Percentiles rank a stretch among this genome's conserved stretches.
Conservation (phyloP, 2,329 filamentous ascomycete genomes). For the Alternaria longipes region DNA sequence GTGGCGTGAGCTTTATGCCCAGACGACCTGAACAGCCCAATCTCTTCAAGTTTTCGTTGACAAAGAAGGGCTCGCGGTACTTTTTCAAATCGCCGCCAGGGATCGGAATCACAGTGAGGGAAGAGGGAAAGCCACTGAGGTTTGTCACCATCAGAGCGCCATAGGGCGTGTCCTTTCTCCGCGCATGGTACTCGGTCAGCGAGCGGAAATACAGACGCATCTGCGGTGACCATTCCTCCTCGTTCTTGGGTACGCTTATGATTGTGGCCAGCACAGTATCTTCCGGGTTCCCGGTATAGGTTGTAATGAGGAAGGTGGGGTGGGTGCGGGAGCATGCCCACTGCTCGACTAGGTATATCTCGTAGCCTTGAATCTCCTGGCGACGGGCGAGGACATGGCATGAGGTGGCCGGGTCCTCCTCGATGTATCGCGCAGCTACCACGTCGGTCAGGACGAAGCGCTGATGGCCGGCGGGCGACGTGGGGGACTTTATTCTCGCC, state of each 20-base stretch:
- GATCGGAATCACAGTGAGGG: conserved; percentile 88
- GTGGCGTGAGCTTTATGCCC: conserved; percentile 80
- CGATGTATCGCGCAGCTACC: conserved; percentile 74
- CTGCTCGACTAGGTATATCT: conserved; percentile 94
- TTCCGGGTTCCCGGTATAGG: conserved; percentile 86
- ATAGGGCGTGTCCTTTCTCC: conserved; percentile 80
- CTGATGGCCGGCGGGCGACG: conserved; percentile 55
- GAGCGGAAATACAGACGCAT: conserved; percentile 86
- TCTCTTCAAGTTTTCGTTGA: conserved; percentile 93
- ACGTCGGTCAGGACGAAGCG: conserved; percentile 72
- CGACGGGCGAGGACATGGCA: conserved; percentile 73
- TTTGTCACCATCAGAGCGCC: conserved; percentile 95
- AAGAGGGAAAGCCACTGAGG: conserved; percentile 88
- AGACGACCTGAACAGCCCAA: conserved; percentile 90
- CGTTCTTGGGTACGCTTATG: conserved; percentile 81
- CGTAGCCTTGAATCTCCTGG: conserved; percentile 79
- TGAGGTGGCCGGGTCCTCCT: conserved; percentile 80
- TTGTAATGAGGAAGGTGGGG: conserved; percentile 90
- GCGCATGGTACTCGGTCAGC: conserved; percentile 83
- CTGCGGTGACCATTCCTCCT: conserved; percentile 79
- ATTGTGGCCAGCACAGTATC: conserved; percentile 83
- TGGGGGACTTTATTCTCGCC: conserved; percentile 25
- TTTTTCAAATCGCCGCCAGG: conserved; percentile 85
- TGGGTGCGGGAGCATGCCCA: conserved; percentile 94
- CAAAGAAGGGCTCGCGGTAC: conserved; percentile 84